These are phyloP conservation scores for Calonectria pseudoturangicola DNA, from an alignment of 2,329 filamentous ascomycete species.

Conservation along the genomic window DNA sequence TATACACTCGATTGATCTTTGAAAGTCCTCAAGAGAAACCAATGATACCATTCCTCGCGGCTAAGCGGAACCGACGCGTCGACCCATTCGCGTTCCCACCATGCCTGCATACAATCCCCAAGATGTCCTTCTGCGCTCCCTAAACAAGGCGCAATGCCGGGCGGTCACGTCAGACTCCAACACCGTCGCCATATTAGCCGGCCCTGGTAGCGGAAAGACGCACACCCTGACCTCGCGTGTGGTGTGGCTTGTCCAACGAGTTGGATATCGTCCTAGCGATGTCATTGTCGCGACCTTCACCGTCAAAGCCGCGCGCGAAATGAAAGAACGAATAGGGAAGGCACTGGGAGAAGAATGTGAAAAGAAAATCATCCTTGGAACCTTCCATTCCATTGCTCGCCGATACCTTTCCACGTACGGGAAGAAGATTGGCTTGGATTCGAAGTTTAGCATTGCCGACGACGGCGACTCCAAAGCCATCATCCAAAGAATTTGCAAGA, in stretches of 20 bases:
- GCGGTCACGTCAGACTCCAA: conserved; percentile 72
- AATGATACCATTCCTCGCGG: conserved; percentile 40
- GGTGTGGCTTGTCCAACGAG: conserved; percentile 86
- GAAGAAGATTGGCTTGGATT: conserved; percentile 85
- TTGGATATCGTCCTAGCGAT: conserved; percentile 85
- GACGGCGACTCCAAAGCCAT: conserved; percentile 86
- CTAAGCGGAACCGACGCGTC: conserved; percentile 44
- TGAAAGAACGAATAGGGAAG: conserved; percentile 89
- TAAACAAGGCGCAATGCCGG: conserved; percentile 73
- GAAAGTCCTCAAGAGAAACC: conserved; percentile 11
- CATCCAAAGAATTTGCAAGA: conserved; percentile 87
- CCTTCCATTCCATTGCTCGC: conserved; percentile 94
- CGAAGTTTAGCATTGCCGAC: conserved; percentile 94
- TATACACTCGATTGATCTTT: neutral
- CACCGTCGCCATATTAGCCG: conserved; percentile 80
- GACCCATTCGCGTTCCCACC: conserved; percentile 48
- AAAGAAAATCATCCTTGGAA: conserved; percentile 88
- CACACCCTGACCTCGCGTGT: conserved; percentile 96
- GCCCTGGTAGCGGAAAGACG: conserved; percentile 88
- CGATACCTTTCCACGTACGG: conserved; percentile 91
- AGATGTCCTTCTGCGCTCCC: conserved; percentile 65
- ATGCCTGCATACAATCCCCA: conserved; percentile 55
- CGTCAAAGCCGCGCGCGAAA: conserved; percentile 93
- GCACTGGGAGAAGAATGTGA: conserved; percentile 87
- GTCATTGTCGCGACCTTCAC: conserved; percentile 98